Base-by-base conservation (phyloP, 2,329 filamentous ascomycete genomes). In the Aureobasidium subglaciale region DNA sequence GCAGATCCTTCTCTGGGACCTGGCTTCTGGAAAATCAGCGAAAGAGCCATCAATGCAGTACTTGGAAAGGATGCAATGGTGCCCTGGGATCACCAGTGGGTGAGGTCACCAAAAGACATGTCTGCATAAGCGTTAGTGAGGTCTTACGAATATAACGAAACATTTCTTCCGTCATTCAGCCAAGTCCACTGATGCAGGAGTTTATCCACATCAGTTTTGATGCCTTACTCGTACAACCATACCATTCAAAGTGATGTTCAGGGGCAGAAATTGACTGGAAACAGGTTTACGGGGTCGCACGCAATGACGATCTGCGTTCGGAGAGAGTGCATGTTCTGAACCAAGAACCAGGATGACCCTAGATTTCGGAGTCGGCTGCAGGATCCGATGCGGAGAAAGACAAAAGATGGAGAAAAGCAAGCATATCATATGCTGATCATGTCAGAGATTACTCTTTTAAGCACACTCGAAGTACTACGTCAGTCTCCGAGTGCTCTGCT, bases 21-120 rank as follows among this genome's bases (percentile, higher is more conserved):
- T 6, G 53, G 41, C 11, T 55, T 55, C 18, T 55, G 35, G 32
- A 32, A 55, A 4, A 45, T 55, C 11, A 38, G 41, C 22, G 42
- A 45, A n/a, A 24, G 53, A 15, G 42, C 42, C 11, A 55, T 55
- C 41, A 55, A 55, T 16, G 53, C 41, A n/a, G 42, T 46, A 2
- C 41, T 55, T 20, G 53, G 53, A 22, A 29, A 48, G 13, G 53
- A 55, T 9, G 53, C 53, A 18, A 37, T 55, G 53, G 24, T 38
- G 16, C 40, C 53, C 30, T 55, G 53, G 53, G 41, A 55, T 18
- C 50, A 42, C 13, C 20, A 32, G 15, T 54, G 50, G 50, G 48
- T 40, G 13, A 41, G 11, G 22, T 50, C 46, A 13, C 43, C 43
- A 2, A 48, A 35, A 20, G 29, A 34, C 3, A 15, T 25, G 43